Percentiles rank a stretch among this genome's conserved stretches.
These are phyloP conservation scores for Ophiostoma ulmi DNA, from an alignment of 2,329 filamentous ascomycete species.

Conservation along the genomic window DNA sequence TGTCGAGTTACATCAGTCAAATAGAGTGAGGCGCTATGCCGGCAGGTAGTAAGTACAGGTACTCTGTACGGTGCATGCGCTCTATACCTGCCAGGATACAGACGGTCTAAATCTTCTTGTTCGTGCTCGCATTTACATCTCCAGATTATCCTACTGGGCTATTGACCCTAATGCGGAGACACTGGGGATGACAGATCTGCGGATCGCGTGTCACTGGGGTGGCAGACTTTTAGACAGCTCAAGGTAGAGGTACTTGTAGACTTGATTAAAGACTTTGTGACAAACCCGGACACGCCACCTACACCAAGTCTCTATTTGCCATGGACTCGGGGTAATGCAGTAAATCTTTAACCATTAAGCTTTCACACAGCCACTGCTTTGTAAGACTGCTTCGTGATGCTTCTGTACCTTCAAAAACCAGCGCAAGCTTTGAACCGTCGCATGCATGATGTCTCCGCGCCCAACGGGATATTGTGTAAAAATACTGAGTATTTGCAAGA, in stretches of 20 bases:
- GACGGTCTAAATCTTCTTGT: background rate
- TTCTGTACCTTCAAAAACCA: too few relatives aligned
- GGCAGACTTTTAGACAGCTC: background rate
- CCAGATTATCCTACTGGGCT: background rate
- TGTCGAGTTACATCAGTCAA: background rate
- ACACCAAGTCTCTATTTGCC: too few relatives aligned
- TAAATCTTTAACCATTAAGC: too few relatives aligned
- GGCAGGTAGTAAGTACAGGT: too few relatives aligned
- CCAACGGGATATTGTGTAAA: too few relatives aligned
- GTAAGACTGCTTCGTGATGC: too few relatives aligned
- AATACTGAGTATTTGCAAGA: too few relatives aligned
- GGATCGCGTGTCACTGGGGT: background rate
- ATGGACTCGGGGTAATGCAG: too few relatives aligned
- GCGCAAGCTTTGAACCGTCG: too few relatives aligned
- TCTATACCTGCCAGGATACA: background rate
- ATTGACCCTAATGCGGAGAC: background rate
- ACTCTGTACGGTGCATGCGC: too few relatives aligned
- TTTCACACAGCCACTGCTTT: too few relatives aligned
- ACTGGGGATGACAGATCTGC: background rate
- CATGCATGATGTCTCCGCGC: too few relatives aligned
- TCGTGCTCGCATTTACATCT: background rate
- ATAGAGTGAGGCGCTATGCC: background rate
- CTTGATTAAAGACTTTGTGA: background rate
- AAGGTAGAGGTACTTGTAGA: background rate
- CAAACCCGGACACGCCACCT: background rate